Evolutionary conservation across 305 asterid genomes (phyloP).

Genomic region (Plantago lanceolata): DNA sequence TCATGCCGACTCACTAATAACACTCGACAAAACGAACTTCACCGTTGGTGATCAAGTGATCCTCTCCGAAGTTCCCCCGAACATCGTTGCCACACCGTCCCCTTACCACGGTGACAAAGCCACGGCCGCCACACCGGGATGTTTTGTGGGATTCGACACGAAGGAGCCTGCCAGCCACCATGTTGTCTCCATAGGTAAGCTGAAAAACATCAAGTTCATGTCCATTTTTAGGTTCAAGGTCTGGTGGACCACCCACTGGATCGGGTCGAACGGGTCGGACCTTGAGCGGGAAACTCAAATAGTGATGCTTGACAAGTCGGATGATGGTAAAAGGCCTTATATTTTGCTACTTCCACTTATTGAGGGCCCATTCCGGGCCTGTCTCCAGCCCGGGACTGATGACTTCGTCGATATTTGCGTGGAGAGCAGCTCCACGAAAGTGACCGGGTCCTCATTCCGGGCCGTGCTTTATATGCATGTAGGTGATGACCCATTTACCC

Average conservation of each 20-base stretch:
- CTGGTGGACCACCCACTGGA: constrained; percentile 99
- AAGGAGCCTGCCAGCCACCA: constrained; percentile 51
- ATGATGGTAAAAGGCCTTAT: constrained; percentile 41
- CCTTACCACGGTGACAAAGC: constrained; percentile 43
- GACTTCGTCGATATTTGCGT: constrained; percentile 63
- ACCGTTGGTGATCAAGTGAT: constrained; percentile 50
- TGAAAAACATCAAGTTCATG: constrained; percentile 65
- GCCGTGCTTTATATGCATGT: constrained; percentile 69
- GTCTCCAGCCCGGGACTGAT: constrained; percentile 64
- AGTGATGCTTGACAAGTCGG: constrained; percentile 58
- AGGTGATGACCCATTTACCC: constrained; percentile 70
- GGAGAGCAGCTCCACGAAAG: constrained; percentile 78
- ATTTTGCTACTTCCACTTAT: constrained; percentile 67
- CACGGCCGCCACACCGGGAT: constrained; percentile 47
- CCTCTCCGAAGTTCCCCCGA: constrained; percentile 64
- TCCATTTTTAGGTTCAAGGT: constrained; percentile 92
- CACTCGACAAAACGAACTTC: constrained; percentile 52
- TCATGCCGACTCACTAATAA: constrained; percentile 38
- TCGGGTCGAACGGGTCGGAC: constrained; percentile 68
- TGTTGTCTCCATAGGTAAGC: constrained; percentile 75
- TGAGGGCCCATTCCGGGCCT: constrained; percentile 77
- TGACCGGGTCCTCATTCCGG: constrained; percentile 41
- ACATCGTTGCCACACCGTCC: constrained; percentile 54
- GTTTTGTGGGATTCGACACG: constrained; percentile 76
- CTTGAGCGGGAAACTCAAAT: constrained; percentile 83